Evolutionary conservation across 1,284 basidiomycete genomes (phyloP), one percentile per base, ranked within the genome.

Genomic region (Phellopilus nigrolimitatus): DNA sequence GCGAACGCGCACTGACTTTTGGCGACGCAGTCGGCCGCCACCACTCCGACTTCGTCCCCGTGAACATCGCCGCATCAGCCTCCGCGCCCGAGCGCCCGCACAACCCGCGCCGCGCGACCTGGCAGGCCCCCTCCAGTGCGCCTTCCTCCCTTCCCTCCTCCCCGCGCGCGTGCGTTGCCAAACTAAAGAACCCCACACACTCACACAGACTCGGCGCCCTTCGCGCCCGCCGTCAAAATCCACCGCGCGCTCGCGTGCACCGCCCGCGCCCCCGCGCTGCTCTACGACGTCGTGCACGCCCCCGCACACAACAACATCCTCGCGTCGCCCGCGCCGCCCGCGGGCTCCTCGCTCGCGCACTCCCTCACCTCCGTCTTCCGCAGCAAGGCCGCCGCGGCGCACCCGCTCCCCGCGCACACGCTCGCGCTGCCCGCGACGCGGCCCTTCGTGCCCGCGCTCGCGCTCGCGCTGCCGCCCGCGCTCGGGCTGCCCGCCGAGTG

Each of bases 361-460:
- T 52, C 50, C 6, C 34, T 52, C 10, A 52, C 50, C n/a, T n/a
- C n/a, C n/a, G n/a, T n/a, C n/a, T n/a, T n/a, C n/a, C n/a, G 15
- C 50, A 43, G 24, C 50, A 43, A n/a, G 33, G 50, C n/a, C 25
- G 33, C n/a, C n/a, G n/a, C n/a, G n/a, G n/a, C n/a, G n/a, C n/a
- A n/a, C 68, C 80, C 4, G 75, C n/a, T 84, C 22, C 77, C 82
- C n/a, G 59, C 72, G 3, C 73, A 75, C 53, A 80, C 76, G 0
- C 75, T 86, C 41, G 64, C 73, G 1, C 78, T 84, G 60, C 79
- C 82, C 13, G 80, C 82, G 31, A 84, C 82, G 2, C 78, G 82
- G 54, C 82, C 83, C 0, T 74, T 66, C 63, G 69, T 69, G 22
- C 68, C 71, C 1, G 70, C 72, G n/a, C 71, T 85, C 25, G 68